Conservation (phyloP, 78 protist genomes). For the Guillardia theta region DNA sequence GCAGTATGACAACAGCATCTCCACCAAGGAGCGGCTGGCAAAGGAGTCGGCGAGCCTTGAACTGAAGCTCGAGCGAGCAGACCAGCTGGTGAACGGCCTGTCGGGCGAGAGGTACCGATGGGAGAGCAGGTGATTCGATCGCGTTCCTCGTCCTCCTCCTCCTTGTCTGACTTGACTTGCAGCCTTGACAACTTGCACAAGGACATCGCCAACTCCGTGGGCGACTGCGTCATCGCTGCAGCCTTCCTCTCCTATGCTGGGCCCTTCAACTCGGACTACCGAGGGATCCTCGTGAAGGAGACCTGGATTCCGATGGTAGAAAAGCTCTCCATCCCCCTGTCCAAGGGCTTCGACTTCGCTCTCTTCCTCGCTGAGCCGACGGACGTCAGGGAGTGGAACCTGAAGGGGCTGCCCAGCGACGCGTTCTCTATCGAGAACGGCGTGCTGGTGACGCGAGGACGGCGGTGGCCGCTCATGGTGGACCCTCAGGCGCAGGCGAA, state of each 20-base stretch:
- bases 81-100: conserved; percentile 66
- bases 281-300: conserved; percentile 51
- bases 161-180: too few species aligned
- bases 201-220: conserved; percentile 56
- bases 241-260: conserved; percentile 87
- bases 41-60: conserved; percentile 68
- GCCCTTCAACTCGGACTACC: conserved; percentile 77
- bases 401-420: conserved; percentile 84
- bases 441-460: conserved; percentile 73
- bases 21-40: conserved; percentile 58
- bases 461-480: conserved; percentile 88
- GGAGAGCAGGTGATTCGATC: too few species aligned
- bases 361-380: conserved; percentile 70
- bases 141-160: too few species aligned
- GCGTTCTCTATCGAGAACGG: conserved; percentile 82
- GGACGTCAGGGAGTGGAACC: conserved; percentile 75
- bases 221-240: conserved; percentile 83
- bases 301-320: conserved; percentile 42
- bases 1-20: conserved; percentile 46
- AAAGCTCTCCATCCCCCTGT: background rate
- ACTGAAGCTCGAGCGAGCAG: conserved; percentile 59
- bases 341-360: conserved; percentile 50
- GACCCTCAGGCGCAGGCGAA: conserved; percentile 91
- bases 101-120: conserved; percentile 82
- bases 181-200: conserved; percentile 27